Conservation (phyloP, 768 basidiomycete species). For the Candolleomyces aberdarensis region DNA sequence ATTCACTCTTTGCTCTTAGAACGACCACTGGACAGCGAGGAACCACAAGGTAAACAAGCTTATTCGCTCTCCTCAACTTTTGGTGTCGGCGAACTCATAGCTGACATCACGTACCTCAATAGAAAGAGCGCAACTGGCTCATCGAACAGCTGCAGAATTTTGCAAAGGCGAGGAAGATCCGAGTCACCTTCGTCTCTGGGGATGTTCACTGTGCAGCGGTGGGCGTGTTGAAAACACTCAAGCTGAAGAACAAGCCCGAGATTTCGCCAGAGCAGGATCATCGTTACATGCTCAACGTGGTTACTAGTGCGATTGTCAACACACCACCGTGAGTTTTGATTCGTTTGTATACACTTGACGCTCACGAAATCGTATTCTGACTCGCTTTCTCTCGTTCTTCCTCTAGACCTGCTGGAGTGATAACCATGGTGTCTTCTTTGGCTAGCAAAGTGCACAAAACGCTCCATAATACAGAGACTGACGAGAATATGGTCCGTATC, state of each 20-base stretch:
- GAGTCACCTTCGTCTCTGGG: slow-evolving; percentile 86
- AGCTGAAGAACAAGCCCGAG: slow-evolving; percentile 43
- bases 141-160: slow-evolving; percentile 76
- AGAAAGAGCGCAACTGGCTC: slow-evolving; percentile 91
- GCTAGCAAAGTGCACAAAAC: slow-evolving; percentile 84
- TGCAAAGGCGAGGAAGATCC: slow-evolving; percentile 56
- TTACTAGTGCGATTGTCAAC: slow-evolving; percentile 95
- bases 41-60: slow-evolving; percentile 57
- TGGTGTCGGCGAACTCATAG: background rate
- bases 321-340: slow-evolving; percentile 67
- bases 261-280: slow-evolving; percentile 58
- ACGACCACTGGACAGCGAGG: slow-evolving; percentile 91
- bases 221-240: slow-evolving; percentile 69
- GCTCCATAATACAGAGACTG: slow-evolving; percentile 76
- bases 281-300: slow-evolving; percentile 89
- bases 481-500: slow-evolving; percentile 74
- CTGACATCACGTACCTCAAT: slow-evolving; percentile 12
- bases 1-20: slow-evolving; percentile 36
- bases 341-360: background rate
- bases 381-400: background rate
- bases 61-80: background rate
- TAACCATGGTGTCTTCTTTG: slow-evolving; percentile 76
- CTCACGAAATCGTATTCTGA: background rate
- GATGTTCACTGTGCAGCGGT: slow-evolving; percentile 94
- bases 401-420: slow-evolving; percentile 66